Evolutionary conservation across 306 rosid genomes (phyloP).

Genomic region (Quercus parvula): DNA sequence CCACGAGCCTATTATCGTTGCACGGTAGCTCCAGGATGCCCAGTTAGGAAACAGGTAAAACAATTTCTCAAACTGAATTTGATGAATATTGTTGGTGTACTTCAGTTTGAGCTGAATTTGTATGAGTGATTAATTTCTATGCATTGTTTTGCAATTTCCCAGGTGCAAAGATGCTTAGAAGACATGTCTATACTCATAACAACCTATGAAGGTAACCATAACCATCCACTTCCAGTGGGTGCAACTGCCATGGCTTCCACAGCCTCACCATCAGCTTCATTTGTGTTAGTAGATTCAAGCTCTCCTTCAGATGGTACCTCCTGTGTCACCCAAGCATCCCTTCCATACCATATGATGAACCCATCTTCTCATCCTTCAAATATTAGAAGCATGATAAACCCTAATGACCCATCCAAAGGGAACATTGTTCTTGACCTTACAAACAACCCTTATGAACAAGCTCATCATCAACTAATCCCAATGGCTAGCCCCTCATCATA

Average conservation of each 20-base stretch:
- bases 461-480: constrained; percentile 10
- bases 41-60: constrained; percentile 84
- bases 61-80: not conserved
- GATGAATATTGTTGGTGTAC: no score
- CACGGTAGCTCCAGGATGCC: constrained; percentile 84
- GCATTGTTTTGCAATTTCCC: not conserved
- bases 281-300: constrained; percentile 59
- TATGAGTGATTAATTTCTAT: not conserved
- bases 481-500: constrained; percentile 25
- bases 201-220: constrained; percentile 95
- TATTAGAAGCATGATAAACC: constrained; percentile 29
- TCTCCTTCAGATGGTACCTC: constrained; percentile 32
- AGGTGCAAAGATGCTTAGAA: constrained; percentile 97
- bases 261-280: constrained; percentile 62
- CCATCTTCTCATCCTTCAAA: constrained; percentile 22
- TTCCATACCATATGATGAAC: constrained; percentile 31
- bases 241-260: constrained; percentile 95
- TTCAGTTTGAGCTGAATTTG: not conserved
- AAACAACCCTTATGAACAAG: constrained; percentile 15
- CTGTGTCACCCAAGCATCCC: constrained; percentile 32
- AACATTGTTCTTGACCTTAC: constrained; percentile 63
- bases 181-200: constrained; percentile 94
- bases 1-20: constrained; percentile 97
- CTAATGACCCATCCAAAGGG: constrained; percentile 59
- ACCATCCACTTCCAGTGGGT: constrained; percentile 92